These are phyloP conservation scores for Colletotrichum melonis DNA, from an alignment of 2,329 filamentous ascomycete genomes.

Conservation along the genomic window DNA sequence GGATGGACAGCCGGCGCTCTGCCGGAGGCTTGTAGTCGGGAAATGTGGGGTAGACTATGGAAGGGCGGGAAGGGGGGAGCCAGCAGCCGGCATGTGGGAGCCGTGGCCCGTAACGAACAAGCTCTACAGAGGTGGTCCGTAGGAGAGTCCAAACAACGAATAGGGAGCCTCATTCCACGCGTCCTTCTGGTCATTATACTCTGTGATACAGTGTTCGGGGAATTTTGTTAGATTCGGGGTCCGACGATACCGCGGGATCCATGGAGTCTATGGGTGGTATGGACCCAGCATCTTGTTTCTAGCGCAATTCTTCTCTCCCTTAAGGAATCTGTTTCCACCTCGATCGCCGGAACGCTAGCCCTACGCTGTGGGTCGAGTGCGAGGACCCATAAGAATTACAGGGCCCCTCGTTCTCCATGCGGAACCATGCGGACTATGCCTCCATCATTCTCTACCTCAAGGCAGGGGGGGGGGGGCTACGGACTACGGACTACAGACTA, in stretches of 20 bases:
- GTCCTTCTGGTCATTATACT: not conserved
- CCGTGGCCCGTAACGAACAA: not conserved
- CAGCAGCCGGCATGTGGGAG: not conserved
- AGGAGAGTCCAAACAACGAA: not conserved
- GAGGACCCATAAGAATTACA: not conserved
- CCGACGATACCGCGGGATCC: not conserved
- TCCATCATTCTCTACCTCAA: too few relatives aligned
- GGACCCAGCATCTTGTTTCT: not conserved
- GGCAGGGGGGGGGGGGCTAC: too few relatives aligned
- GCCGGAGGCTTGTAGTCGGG: not conserved
- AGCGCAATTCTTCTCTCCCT: not conserved
- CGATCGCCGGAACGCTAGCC: not conserved
- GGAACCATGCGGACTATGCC: too few relatives aligned
- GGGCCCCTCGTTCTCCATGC: too few relatives aligned
- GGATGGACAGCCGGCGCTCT: not conserved
- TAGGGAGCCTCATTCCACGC: not conserved
- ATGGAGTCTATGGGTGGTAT: too few relatives aligned
- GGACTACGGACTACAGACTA: not conserved
- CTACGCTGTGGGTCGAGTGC: not conserved
- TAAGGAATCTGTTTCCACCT: not conserved
- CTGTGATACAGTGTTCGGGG: not conserved
- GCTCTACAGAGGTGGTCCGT: not conserved
- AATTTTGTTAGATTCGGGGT: not conserved
- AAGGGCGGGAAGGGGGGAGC: not conserved
- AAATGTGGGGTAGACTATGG: not conserved